These are phyloP conservation scores for Marasmius tenuissimus DNA, from an alignment of 1,284 basidiomycete genomes.

Conservation along the genomic window DNA sequence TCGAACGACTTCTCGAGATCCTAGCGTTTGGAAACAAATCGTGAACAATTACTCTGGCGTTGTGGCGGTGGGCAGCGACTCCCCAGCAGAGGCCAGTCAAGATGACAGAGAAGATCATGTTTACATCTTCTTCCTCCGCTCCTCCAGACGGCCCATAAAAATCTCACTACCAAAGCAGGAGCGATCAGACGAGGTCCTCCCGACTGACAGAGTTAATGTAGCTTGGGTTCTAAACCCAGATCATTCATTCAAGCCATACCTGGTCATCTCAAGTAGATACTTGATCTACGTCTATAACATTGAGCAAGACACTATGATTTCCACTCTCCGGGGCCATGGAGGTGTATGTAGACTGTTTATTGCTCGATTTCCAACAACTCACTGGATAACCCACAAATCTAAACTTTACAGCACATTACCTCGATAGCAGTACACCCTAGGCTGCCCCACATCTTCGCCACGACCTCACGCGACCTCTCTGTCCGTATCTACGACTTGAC, in stretches of 20 bases:
- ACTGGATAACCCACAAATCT: conserved; percentile 10
- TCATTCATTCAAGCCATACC: conserved; percentile 48
- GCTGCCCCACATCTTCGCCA: conserved; percentile 58
- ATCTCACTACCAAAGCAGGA: conserved; percentile 30
- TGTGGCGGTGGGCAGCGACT: conserved; percentile 48
- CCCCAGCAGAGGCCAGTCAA: background rate
- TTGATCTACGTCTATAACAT: conserved; percentile 55
- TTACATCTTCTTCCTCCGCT: conserved; percentile 38
- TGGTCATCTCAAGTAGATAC: conserved; percentile 52
- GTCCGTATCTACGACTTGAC: conserved; percentile 64
- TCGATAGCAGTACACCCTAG: conserved; percentile 62
- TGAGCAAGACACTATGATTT: conserved; percentile 35
- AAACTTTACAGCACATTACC: conserved; percentile 41
- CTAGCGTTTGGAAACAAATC: conserved; percentile 44
- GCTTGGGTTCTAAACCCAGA: conserved; percentile 58
- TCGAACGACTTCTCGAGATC: conserved; percentile 28
- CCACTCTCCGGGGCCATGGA: conserved; percentile 65
- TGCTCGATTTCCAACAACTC: background rate
- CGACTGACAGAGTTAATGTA: conserved; percentile 29
- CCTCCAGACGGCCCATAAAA: conserved; percentile 32
- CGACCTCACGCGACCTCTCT: conserved; percentile 67
- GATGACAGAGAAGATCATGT: conserved; percentile 15
- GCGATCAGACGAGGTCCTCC: background rate
- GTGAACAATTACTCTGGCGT: conserved; percentile 47
- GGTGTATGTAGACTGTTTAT: conserved; percentile 44